Evolutionary conservation across 768 basidiomycete genomes (phyloP), one percentile per base, ranked within the genome.

Genomic region (Lactarius sanguifluus): DNA sequence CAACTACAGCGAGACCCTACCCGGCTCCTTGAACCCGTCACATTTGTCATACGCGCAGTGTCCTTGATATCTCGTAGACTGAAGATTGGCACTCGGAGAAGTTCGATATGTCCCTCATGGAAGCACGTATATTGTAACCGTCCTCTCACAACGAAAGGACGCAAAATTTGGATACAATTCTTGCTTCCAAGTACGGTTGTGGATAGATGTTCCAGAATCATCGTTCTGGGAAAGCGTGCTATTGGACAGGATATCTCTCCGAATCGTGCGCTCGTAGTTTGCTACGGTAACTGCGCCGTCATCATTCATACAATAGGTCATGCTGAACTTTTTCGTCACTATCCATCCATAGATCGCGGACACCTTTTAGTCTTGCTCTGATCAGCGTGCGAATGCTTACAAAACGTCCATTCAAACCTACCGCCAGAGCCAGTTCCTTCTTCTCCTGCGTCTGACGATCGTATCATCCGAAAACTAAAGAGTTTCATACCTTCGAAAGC

Each of bases 1-100:
- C 72, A 32, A 45, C 65, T 16, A 64, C 45, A 67, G 16, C 65
- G 70, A 34, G 85, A 88, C 69, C 77, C 78, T 1, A 60, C 69
- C 7, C 84, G 87, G 12, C 88, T 89, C 1, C 72, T 78, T 6
- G 85, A 86, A 70, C 85, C 94, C 30, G 72, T 93, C 54, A 85
- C 86, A 1, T 71, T 88, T 8, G 87, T 94, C 43, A 77, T 96
- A 15, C 79, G 89, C 54, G 81, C 90, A 0, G 85, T 80, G 69
- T 57, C 68, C 15, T 57, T 69, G 65, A 73, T 64, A 43, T 18
- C 55, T 56, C 60, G 64, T 74, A 94, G 92, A 80, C 84, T 67
- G 92, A 94, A 80, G 92, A 94, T 71, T 93, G 91, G 87, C 91
- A 92, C 74, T 83, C 89, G 64, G 94, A 97, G 69, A 94, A 94